A percentile compares a stretch with the other conserved stretches of the same genome.
These are phyloP conservation scores for Schrenkiella parvula DNA, from an alignment of 345 rosid genomes.

Conservation along the genomic window DNA sequence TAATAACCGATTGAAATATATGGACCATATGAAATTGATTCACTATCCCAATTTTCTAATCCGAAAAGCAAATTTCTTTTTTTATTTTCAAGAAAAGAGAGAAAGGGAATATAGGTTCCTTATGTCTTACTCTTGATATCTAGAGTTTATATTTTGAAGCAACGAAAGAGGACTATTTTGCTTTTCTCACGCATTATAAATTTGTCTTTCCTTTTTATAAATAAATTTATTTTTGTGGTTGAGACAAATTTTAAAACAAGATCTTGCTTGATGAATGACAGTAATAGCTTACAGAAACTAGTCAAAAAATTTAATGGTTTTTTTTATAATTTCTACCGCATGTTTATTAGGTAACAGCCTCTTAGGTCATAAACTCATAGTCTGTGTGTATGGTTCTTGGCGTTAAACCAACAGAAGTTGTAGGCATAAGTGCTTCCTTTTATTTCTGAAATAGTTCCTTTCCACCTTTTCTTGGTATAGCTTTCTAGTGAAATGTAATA, in stretches of 20 bases:
- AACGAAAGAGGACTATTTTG: slow-evolving; percentile 23
- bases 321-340: background rate
- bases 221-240: background rate
- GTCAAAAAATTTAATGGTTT: background rate
- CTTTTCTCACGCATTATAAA: slow-evolving; percentile 21
- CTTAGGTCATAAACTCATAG: background rate
- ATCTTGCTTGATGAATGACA: background rate
- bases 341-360: background rate
- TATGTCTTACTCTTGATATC: slow-evolving; percentile 32
- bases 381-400: background rate
- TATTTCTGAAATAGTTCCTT: background rate
- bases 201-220: background rate
- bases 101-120: slow-evolving; percentile 26
- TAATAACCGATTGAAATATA: background rate
- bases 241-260: background rate
- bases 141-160: slow-evolving; percentile 30
- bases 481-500: background rate
- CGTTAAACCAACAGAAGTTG: background rate
- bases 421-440: slow-evolving; percentile 20
- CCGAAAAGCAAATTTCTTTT: slow-evolving; percentile 4
- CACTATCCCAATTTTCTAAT: background rate
- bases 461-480: background rate
- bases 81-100: background rate
- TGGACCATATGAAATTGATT: slow-evolving; percentile 14
- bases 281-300: background rate